These are phyloP conservation scores for Boletus barrowsii DNA, from an alignment of 768 basidiomycete genomes.

Conservation along the genomic window DNA sequence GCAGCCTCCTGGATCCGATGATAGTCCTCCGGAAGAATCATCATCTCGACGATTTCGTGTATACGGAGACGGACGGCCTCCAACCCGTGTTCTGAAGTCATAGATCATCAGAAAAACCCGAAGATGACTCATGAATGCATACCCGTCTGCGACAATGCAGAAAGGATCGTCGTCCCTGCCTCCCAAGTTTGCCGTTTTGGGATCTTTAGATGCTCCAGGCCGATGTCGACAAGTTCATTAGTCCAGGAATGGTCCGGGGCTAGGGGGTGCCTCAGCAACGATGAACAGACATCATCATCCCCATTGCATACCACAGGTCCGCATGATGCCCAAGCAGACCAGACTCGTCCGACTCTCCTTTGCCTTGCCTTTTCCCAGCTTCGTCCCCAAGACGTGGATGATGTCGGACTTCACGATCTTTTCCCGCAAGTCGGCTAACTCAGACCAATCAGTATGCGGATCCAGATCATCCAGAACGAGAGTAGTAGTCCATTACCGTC, in stretches of 20 bases:
- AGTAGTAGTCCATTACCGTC: slow-evolving; percentile 9
- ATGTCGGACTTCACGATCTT: slow-evolving; percentile 10
- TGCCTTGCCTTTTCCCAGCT: slow-evolving; percentile 7
- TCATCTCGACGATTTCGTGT: neutral
- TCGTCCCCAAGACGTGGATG: slow-evolving; percentile 9
- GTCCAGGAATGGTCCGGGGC: slow-evolving; percentile 9
- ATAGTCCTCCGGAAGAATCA: neutral
- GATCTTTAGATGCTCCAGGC: slow-evolving; percentile 2
- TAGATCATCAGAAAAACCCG: neutral
- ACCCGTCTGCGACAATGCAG: slow-evolving; percentile 21
- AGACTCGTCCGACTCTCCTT: slow-evolving; percentile 19
- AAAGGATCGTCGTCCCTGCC: slow-evolving; percentile 22
- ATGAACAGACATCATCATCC: neutral
- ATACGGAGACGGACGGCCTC: neutral
- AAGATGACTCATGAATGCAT: neutral
- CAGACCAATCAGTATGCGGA: neutral
- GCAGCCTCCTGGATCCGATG: too few relatives aligned
- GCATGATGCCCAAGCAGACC: slow-evolving; percentile 20
- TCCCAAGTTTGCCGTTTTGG: slow-evolving; percentile 19
- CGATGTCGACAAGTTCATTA: slow-evolving; percentile 6
- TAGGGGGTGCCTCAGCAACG: neutral
- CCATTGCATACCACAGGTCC: slow-evolving; percentile 12
- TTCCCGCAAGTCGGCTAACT: slow-evolving; percentile 8
- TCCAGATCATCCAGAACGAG: too few relatives aligned
- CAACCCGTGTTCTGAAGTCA: neutral